These are phyloP conservation scores for Auricularia sp. DNA, from an alignment of 768 basidiomycete species.

Conservation along the genomic window DNA sequence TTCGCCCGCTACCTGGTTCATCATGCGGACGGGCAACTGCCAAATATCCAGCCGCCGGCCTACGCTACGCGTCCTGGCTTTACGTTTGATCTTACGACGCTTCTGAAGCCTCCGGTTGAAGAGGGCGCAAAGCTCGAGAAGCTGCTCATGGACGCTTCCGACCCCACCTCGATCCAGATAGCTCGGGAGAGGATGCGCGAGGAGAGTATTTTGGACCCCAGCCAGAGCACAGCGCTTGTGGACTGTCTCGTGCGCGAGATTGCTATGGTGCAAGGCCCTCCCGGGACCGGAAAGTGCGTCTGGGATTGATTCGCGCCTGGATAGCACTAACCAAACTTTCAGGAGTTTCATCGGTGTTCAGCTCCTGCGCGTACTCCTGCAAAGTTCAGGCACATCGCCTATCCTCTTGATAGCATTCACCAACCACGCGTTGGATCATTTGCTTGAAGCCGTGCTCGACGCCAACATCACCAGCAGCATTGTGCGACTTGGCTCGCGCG, in stretches of 20 bases:
- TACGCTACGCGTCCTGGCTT: slow-evolving; percentile 50
- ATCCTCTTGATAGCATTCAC: slow-evolving; percentile 59
- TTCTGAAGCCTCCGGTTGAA: slow-evolving; percentile 28
- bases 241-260: slow-evolving; percentile 51
- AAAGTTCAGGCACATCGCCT: slow-evolving; percentile 36
- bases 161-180: slow-evolving; percentile 33
- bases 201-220: slow-evolving; percentile 50
- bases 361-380: slow-evolving; percentile 54
- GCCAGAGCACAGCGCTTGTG: slow-evolving; percentile 62
- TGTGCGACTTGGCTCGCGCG: slow-evolving; percentile 57
- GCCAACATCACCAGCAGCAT: slow-evolving; percentile 51
- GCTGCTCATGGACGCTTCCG: slow-evolving; percentile 30
- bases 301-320: background rate
- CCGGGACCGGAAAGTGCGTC: slow-evolving; percentile 62
- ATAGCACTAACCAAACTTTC: background rate
- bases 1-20: slow-evolving; percentile 46
- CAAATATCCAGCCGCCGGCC: slow-evolving; percentile 37
- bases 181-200: slow-evolving; percentile 37
- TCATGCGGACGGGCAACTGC: slow-evolving; percentile 18
- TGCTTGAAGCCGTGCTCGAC: slow-evolving; percentile 56
- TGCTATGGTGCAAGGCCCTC: slow-evolving; percentile 67
- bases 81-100: slow-evolving; percentile 42
- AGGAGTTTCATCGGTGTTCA: slow-evolving; percentile 63
- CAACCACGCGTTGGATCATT: slow-evolving; percentile 71
- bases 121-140: slow-evolving; percentile 28